Evolutionary conservation across 192 early-diverging fungal genomes (phyloP).

Genomic region (Globomyces pollinis-pini): DNA sequence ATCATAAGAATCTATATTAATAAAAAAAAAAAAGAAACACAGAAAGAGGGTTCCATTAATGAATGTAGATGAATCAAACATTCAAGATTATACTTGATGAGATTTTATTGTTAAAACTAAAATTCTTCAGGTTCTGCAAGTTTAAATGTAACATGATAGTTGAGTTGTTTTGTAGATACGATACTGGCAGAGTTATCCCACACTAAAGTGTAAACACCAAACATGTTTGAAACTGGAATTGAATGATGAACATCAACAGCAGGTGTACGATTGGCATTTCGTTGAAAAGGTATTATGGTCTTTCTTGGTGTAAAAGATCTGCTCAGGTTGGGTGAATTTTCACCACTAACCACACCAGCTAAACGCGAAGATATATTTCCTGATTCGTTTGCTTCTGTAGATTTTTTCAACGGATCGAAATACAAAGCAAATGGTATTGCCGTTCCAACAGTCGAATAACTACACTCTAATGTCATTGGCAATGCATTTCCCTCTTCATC

Average conservation of each 20-base stretch:
- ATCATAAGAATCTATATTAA: too few species aligned
- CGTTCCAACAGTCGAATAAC: not conserved
- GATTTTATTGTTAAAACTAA: too few species aligned
- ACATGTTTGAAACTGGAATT: not conserved
- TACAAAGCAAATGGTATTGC: constrained; percentile 7
- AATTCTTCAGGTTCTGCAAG: too few species aligned
- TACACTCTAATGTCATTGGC: not conserved
- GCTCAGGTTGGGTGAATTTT: too few species aligned
- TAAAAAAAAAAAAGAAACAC: too few species aligned
- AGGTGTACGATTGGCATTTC: not conserved
- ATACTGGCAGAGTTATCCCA: constrained; percentile 13
- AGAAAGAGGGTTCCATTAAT: too few species aligned
- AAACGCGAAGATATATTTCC: not conserved
- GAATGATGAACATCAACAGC: not conserved
- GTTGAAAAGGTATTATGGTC: not conserved
- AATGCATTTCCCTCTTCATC: not conserved
- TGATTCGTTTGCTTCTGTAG: not conserved
- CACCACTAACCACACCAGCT: not conserved
- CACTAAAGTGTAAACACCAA: constrained; percentile 9
- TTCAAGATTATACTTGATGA: too few species aligned
- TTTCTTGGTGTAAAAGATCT: not conserved
- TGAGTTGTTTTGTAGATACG: not conserved
- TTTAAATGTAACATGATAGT: constrained; percentile 4
- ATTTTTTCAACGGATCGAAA: not conserved
- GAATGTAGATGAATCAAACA: too few species aligned